phyloP scores from a whole-genome alignment of 1,284 basidiomycete species.

The Cystobasidium slooffiae region DNA sequence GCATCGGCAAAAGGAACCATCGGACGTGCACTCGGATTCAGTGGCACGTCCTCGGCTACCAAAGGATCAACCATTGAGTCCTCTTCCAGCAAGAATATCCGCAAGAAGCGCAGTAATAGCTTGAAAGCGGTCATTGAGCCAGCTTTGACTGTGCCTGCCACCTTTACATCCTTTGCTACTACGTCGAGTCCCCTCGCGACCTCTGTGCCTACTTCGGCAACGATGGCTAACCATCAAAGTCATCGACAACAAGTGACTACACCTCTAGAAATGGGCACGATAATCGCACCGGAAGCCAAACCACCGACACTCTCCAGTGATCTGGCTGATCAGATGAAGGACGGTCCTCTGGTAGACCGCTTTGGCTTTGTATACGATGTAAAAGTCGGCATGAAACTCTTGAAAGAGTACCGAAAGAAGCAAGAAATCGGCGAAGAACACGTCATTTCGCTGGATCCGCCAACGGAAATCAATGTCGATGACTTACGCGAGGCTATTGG shows the following conservation, averaged over 20 bases:
- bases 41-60: constrained; percentile 1
- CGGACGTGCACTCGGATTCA: constrained; percentile 47
- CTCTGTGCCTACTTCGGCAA: not conserved
- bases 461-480: constrained; percentile 44
- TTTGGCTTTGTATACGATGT: constrained; percentile 95
- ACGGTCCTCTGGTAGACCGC: constrained; percentile 78
- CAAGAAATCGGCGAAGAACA: constrained; percentile 62
- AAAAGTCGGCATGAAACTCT: constrained; percentile 73
- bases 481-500: constrained; percentile 50
- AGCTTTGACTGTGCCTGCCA: constrained; percentile 44
- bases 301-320: constrained; percentile 68
- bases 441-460: constrained; percentile 5
- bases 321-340: constrained; percentile 62
- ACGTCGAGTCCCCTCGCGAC: constrained; percentile 26
- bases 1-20: constrained; percentile 46
- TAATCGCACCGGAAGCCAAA: constrained; percentile 79
- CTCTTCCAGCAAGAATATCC: not conserved
- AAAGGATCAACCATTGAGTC: not conserved
- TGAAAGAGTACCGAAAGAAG: constrained; percentile 65
- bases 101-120: constrained; percentile 19
- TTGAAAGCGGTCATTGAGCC: constrained; percentile 22
- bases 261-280: constrained; percentile 86
- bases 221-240: not conserved
- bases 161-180: constrained; percentile 46
- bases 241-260: constrained; percentile 44